Evolutionary conservation across 306 rosid species (phyloP), one percentile per base, ranked within the genome.

Genomic region (Vigna radiata): DNA sequence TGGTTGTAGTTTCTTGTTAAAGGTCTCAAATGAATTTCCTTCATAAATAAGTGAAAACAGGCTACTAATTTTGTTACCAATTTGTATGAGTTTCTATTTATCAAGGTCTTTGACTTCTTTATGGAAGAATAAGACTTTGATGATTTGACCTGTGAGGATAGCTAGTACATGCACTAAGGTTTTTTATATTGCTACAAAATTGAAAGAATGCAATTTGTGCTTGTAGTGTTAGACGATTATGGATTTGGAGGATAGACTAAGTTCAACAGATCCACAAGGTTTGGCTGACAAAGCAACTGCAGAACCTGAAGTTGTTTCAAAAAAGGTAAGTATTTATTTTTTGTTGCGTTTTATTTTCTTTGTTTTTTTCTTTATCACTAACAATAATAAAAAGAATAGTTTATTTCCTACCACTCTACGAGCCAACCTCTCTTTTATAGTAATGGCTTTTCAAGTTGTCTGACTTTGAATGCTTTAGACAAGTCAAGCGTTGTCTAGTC

Each of bases 161-260:
- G 58, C 4, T 59, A 53, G 46, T n/a, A 27, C 19, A 27, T 60
- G 33, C 19, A 9, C 29, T 25, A 6, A 23, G 54, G n/a, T 65
- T 21, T 65, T 21, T 53, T 64, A 37, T 7, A 52, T 65, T 65
- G 54, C 19, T 53, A 7, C 23, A 53, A 65, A 25, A 16, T 9
- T 53, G 47, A 39, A 39, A 21, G 31, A 23, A 18, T 66, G 41
- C 65, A 25, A 59, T 46, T 73, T 59, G 66, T 76, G 74, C 67
- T 66, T 77, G 48, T 67, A 66, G 81, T 58, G 48, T 23, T 1
- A 8, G 2, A 8, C n/a, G 39, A 56, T 14, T 9, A 15, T 56
- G 43, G 67, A 72, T 37, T 5, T 15, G 7, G 72, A 8, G 63
- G 41, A 63, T 33, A 48, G n/a, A 19, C 23, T 46, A 21, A 36